phyloP scores from a whole-genome alignment of 2,329 filamentous ascomycete species.

The Gremmenia infestans region DNA sequence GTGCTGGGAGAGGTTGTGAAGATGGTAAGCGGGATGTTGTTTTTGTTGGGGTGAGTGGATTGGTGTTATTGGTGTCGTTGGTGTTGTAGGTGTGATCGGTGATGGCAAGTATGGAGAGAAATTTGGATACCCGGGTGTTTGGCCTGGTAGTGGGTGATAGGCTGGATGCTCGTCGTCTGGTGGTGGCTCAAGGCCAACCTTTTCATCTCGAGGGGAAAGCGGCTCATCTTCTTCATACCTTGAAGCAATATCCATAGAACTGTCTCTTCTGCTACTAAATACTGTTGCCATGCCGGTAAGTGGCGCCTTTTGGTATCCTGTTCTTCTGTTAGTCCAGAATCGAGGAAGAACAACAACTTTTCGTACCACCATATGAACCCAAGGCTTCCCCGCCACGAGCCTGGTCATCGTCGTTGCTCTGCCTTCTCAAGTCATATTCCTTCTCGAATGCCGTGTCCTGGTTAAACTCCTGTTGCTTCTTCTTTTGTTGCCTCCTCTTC shows the following conservation, averaged over 20 bases:
- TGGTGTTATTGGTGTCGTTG: constrained; percentile 11
- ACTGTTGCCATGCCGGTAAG: background rate
- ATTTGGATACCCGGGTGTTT: constrained; percentile 8
- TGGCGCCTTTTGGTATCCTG: background rate
- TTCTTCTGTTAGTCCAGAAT: background rate
- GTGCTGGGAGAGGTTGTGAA: constrained; percentile 16
- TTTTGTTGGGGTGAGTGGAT: constrained; percentile 9
- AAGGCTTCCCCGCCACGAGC: constrained; percentile 34
- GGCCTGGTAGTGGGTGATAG: constrained; percentile 14
- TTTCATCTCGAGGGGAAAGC: constrained; percentile 15
- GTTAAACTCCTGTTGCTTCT: background rate
- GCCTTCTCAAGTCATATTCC: constrained; percentile 5
- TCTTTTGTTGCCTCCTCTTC: constrained; percentile 12
- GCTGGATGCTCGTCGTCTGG: constrained; percentile 16
- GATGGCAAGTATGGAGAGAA: constrained; percentile 4
- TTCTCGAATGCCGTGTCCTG: constrained; percentile 1
- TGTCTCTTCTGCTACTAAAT: background rate
- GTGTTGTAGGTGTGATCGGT: constrained; percentile 2
- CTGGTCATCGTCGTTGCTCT: background rate
- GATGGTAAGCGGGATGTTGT: constrained; percentile 18
- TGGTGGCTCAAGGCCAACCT: constrained; percentile 6
- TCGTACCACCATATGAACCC: constrained; percentile 41
- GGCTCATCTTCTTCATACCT: background rate
- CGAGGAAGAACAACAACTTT: background rate
- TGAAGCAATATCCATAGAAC: background rate